Base-by-base conservation (phyloP, 1,284 basidiomycete genomes). In the Ganoderma lingzhi region DNA sequence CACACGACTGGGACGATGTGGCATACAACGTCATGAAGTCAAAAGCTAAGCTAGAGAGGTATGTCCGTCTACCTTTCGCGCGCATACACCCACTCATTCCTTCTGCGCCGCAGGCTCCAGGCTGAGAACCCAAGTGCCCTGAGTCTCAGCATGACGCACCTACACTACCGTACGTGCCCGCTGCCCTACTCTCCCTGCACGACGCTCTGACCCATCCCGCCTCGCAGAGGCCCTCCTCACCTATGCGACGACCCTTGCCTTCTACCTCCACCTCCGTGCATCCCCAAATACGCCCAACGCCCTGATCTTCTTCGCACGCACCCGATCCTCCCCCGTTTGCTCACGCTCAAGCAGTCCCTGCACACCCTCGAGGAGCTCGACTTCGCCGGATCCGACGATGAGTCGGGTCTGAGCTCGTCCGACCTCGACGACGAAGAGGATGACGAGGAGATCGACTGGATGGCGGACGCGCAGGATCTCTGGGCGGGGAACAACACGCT, bases 161-260 rank as follows among this genome's bases (percentile, higher is more conserved):
- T 94, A 45, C 88, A 94, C 79, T 91, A 94, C 75, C 94, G 93
- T 93, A 79, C 76, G 91, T 84, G 2, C 44, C 67, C 42, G 65
- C 55, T 30, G 53, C 17, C n/a, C 23, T 32, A 12, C 32, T 3
- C 15, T 32, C 1, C 15, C 53, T 45, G 6, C 4, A 17, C 44
- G 6, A 15, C 17, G 15, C 6, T 32, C 32, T 56, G 53, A 30
- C 30, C 15, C 53, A 32, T 19, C 37, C 19, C 55, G 51, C 23
- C 39, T 66, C 64, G 23, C 78, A 96, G 95, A 98, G 84, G 89
- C 95, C 1, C 85, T 98, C 2, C 82, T 97, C 58, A 95, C 96
- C 10, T 99, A 99, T 79, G 87, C 94, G 10, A 95, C 96, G 1
- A 93, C 92, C 1, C 90, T 99, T 59, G 93, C 96, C 0, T 99